Evolutionary conservation across 2,329 filamentous ascomycete genomes (phyloP).

Genomic region (Reticulascus tulasneorum): DNA sequence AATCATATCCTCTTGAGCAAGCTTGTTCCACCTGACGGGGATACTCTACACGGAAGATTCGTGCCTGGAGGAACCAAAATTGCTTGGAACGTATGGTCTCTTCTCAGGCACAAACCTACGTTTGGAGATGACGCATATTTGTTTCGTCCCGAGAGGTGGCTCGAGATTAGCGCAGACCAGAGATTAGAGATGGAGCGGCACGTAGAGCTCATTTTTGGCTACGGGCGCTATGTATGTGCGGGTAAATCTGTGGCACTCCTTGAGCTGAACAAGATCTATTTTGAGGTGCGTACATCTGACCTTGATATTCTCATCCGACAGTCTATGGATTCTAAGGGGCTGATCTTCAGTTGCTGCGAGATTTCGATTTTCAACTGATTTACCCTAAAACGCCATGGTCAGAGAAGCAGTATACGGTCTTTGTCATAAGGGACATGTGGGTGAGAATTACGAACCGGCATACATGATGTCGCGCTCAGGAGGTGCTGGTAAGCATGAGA

Average conservation of each 20-base stretch:
- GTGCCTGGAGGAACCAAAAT: conserved; percentile 55
- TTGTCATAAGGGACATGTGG: conserved; percentile 28
- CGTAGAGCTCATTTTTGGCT: conserved; percentile 10
- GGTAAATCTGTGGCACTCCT: conserved; percentile 12
- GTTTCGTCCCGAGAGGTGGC: conserved; percentile 57
- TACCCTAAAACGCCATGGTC: conserved; percentile 23
- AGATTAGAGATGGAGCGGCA: conserved; percentile 7
- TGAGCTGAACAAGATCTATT: conserved; percentile 16
- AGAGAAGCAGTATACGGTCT: conserved; percentile 21
- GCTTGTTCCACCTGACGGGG: conserved; percentile 18
- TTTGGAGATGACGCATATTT: conserved; percentile 53
- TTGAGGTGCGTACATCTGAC: conserved; percentile 27
- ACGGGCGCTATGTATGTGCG: conserved; percentile 12
- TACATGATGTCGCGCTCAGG: too few relatives aligned
- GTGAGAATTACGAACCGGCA: conserved; percentile 23
- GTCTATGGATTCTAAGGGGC: neutral
- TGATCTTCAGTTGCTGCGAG: conserved; percentile 19
- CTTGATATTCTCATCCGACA: too few relatives aligned
- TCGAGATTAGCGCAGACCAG: conserved; percentile 32
- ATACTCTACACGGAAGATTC: conserved; percentile 9
- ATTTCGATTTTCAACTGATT: conserved; percentile 24
- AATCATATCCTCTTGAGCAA: conserved; percentile 19
- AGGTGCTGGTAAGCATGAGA: too few relatives aligned
- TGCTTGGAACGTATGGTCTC: conserved; percentile 56
- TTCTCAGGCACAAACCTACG: conserved; percentile 53